Base-by-base conservation (phyloP, 2,329 filamentous ascomycete genomes). In the Decorospora gaudefroyi region DNA sequence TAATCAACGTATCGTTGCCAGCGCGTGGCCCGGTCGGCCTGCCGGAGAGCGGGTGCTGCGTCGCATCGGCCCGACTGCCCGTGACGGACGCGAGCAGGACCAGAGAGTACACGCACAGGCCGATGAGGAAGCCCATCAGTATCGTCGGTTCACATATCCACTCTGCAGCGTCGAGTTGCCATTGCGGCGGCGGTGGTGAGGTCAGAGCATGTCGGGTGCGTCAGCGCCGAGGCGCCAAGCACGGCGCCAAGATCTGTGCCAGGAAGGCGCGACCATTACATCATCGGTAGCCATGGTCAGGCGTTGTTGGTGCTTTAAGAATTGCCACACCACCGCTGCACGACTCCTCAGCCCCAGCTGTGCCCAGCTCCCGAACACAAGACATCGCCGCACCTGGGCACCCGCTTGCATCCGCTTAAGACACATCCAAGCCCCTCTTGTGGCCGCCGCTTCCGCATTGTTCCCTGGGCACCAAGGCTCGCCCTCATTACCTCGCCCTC, bases 1-100 rank as follows among this genome's bases (percentile, higher is more conserved):
- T 84, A 42, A 93, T 67, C 21, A 67, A 59, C 52, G 62, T 69
- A 50, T 61, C 61, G 51, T 62, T 64, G 55, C 48, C 38, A 41
- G 49, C 18, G 17, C 19, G 27, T 6, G 27, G 42, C 34, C 43
- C 52, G 46, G n/a, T n/a, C n/a, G n/a, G n/a, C n/a, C n/a, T n/a
- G n/a, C n/a, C 53, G 64, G 57, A 48, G 53, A 51, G 58, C 17
- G 69, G 68, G 12, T 55, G 46, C 49, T 72, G 59, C 10, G 45
- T 36, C 9, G 33, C 46, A 32, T 48, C 37, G 35, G 44, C 56
- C 36, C 39, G 33, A 28, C 43, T 39, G 26, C 29, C 23, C 25
- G 47, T 36, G 21, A 34, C 44, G 25, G 46, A 32, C 38, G 42
- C 41, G 53, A 54, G 42, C 18, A 56, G 40, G 37, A 59, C 51